A percentile compares a stretch with the other conserved stretches of the same genome.
phyloP scores from a whole-genome alignment of 805 yeast species.

The Candida anglica region DNA sequence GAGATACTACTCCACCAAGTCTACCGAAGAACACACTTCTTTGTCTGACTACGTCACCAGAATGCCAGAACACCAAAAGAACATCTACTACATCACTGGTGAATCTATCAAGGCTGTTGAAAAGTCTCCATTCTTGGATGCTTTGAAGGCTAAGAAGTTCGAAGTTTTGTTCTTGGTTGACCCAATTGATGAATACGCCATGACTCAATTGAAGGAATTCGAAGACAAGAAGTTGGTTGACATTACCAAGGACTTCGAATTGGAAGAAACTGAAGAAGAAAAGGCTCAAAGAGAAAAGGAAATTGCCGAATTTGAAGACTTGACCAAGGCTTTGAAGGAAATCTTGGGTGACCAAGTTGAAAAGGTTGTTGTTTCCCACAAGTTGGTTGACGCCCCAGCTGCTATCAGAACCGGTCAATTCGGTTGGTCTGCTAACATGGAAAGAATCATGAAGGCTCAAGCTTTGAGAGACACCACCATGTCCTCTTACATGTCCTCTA shows the following conservation, averaged over 20 bases:
- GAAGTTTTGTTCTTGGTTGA: conserved; percentile 97
- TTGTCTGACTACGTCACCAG: conserved; percentile 96
- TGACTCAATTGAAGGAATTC: conserved; percentile 98
- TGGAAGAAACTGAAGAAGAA: conserved; percentile 98
- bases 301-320: conserved; percentile 84
- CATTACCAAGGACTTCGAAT: conserved; percentile 98
- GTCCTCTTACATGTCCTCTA: conserved; percentile 99
- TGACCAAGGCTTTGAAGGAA: conserved; percentile 95
- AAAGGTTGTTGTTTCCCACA: conserved; percentile 97
- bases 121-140: conserved; percentile 98
- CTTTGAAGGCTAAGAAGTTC: conserved; percentile 95
- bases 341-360: conserved; percentile 98
- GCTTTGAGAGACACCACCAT: conserved; percentile 97
- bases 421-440: conserved; percentile 99
- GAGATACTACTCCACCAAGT: conserved; percentile 96
- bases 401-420: conserved; percentile 99
- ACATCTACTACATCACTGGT: conserved; percentile 99
- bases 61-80: conserved; percentile 99
- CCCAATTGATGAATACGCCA: conserved; percentile 99
- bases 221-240: conserved; percentile 99
- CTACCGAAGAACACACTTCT: conserved; percentile 90
- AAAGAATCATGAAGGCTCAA: conserved; percentile 99
- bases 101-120: conserved; percentile 96
- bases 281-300: conserved; percentile 92
- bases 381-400: conserved; percentile 97